These are phyloP conservation scores for Lachancea nothofagi DNA, from an alignment of 805 yeast genomes.

Conservation along the genomic window DNA sequence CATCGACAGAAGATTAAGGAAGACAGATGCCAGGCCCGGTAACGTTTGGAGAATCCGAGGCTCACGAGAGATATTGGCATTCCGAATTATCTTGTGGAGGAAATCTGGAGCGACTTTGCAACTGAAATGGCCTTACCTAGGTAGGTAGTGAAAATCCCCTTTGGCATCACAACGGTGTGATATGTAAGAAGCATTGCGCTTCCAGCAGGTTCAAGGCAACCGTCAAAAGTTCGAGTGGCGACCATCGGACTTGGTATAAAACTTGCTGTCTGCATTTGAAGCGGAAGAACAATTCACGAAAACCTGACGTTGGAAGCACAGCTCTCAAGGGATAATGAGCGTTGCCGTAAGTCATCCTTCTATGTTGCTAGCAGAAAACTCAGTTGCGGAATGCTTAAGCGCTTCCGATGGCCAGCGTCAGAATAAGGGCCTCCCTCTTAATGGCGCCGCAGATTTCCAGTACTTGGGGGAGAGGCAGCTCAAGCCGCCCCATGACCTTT, in stretches of 20 bases:
- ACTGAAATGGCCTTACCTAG: no score
- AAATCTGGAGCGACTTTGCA: no score
- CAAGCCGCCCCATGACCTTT: not conserved
- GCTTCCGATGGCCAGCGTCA: not conserved
- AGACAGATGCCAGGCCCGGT: not conserved
- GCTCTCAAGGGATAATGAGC: not conserved
- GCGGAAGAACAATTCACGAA: no score
- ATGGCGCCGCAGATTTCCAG: no score
- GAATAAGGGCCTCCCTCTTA: not conserved
- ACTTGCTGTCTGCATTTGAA: no score
- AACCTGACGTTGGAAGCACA: not conserved
- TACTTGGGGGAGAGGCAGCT: not conserved
- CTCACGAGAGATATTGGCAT: no score
- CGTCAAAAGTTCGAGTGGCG: not conserved
- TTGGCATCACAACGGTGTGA: no score
- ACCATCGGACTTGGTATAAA: not conserved
- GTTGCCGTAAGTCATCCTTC: not conserved
- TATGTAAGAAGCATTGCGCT: not conserved
- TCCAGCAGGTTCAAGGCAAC: not conserved
- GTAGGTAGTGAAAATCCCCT: no score
- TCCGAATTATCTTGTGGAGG: no score
- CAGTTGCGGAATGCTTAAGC: not conserved
- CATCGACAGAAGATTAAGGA: no score
- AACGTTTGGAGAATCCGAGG: no score
- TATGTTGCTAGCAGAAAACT: constrained; percentile 1